These are phyloP conservation scores for Wickerhamia fluorescens DNA, from an alignment of 805 yeast species.

Conservation along the genomic window DNA sequence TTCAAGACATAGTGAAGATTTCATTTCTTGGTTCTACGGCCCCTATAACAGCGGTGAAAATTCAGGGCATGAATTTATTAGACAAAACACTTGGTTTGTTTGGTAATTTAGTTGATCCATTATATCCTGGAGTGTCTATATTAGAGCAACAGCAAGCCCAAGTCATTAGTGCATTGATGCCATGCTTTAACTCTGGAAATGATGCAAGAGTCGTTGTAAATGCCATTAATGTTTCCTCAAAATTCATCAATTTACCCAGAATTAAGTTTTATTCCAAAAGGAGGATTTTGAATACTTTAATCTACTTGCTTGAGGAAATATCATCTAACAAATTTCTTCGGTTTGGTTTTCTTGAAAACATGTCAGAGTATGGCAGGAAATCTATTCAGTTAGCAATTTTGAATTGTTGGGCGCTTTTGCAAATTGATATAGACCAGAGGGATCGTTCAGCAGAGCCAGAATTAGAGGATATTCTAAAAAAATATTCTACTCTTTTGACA, in stretches of 20 bases:
- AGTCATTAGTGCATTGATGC: constrained; percentile 80
- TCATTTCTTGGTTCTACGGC: constrained; percentile 81
- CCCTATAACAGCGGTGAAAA: constrained; percentile 49
- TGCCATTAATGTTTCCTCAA: constrained; percentile 74
- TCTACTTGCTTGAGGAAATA: constrained; percentile 58
- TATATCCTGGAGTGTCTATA: constrained; percentile 61
- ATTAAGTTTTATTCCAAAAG: constrained; percentile 39
- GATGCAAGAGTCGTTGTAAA: constrained; percentile 66
- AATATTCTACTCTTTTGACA: constrained; percentile 52
- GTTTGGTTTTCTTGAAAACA: constrained; percentile 49
- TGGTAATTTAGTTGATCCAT: constrained; percentile 61
- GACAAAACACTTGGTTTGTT: constrained; percentile 55
- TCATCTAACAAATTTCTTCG: constrained; percentile 35
- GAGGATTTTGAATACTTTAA: constrained; percentile 55
- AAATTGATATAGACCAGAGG: constrained; percentile 22
- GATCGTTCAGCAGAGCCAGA: constrained; percentile 30
- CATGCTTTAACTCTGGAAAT: constrained; percentile 72
- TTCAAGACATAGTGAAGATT: constrained; percentile 64
- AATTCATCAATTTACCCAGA: constrained; percentile 48
- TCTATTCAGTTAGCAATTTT: constrained; percentile 54
- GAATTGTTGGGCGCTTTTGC: constrained; percentile 69
- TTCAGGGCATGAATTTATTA: constrained; percentile 60
- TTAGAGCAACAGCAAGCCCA: constrained; percentile 94
- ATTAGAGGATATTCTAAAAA: constrained; percentile 42
- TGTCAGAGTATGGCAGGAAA: constrained; percentile 40